phyloP scores from a whole-genome alignment of 169 alveolate genomes.

The Cryptosporidium muris region DNA sequence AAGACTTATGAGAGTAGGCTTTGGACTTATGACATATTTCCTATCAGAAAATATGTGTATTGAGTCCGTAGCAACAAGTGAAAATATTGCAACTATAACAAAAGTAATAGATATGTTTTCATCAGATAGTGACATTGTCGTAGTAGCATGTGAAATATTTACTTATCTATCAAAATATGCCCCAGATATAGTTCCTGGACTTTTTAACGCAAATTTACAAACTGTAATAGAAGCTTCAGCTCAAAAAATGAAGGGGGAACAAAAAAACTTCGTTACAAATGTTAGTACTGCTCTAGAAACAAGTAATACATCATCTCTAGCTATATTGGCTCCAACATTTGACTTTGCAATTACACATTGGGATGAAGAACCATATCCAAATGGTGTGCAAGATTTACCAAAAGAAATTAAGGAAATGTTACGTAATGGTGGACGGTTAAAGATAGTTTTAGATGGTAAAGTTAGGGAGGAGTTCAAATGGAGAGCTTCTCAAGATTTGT shows the following conservation, averaged over 20 bases:
- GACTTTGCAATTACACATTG: constrained; percentile 86
- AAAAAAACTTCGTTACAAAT: constrained; percentile 24
- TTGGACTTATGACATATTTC: constrained; percentile 76
- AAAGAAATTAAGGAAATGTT: constrained; percentile 83
- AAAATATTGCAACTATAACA: constrained; percentile 73
- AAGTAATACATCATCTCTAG: constrained; percentile 23
- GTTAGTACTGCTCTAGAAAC: constrained; percentile 34
- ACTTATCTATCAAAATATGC: constrained; percentile 34
- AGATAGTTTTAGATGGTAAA: constrained; percentile 77
- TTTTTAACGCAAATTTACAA: constrained; percentile 24
- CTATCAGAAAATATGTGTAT: constrained; percentile 77
- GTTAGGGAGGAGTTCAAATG: constrained; percentile 77
- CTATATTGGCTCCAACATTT: constrained; percentile 66
- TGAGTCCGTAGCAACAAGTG: constrained; percentile 76
- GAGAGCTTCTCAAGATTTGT: constrained; percentile 86
- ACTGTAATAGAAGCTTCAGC: constrained; percentile 40
- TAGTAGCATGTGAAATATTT: constrained; percentile 21
- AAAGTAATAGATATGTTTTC: constrained; percentile 74
- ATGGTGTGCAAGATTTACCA: constrained; percentile 91
- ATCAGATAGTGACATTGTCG: constrained; percentile 70
- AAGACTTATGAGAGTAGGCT: constrained; percentile 78
- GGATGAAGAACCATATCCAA: constrained; percentile 91
- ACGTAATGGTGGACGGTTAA: constrained; percentile 85
- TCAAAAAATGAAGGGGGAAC: constrained; percentile 21
- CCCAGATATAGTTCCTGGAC: constrained; percentile 39